Evolutionary conservation across 352 stramenopile species (phyloP), one percentile per base, ranked within the genome.

Genomic region (Stephanocyclus meneghinianus): DNA sequence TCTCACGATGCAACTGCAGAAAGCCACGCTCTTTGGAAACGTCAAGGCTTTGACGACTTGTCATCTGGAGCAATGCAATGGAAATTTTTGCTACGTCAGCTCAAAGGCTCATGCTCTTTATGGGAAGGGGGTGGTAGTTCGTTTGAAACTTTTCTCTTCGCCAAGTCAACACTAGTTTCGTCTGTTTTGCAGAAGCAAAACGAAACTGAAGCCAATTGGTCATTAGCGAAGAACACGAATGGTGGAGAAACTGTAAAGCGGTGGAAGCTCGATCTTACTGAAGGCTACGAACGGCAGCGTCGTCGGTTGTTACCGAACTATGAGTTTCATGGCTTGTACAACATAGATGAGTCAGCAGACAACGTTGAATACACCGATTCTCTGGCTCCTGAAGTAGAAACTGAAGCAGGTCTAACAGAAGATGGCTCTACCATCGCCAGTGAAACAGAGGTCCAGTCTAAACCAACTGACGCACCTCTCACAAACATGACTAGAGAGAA

Each of bases 251-350:
- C 71, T 67, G 76, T 87, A 16, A 87, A 82, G 45, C 59, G 84
- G 44, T 95, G 90, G 90, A 95, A 95, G 71, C 73, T 95, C 16
- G 90, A 95, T 85, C 70, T 94, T 21, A 91, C 87, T 35, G 90
- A 95, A 80, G 89, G 90, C 8, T 88, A 88, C 66, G 90, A 95
- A 77, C 66, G 88, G 9, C 89, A 93, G 67, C 78, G 90, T 40
- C 81, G 86, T 13, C 76, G 88, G 10, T 60, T 95, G 13, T 76
- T 94, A 4, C 89, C 88, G 18, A 95, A 95, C 50, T 94, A 93
- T 45, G 90, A 95, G 79, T 95, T 94, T 74, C 85, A 93, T 81
- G 87, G 82, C 60, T 65, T 95, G 7, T 95, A 94, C 66, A 93
- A 93, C 57, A 86, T 95, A 47, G 88, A 95, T 47, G 90, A 93